Conservation (phyloP, 441 rosid species). For the Jatropha multifida region DNA sequence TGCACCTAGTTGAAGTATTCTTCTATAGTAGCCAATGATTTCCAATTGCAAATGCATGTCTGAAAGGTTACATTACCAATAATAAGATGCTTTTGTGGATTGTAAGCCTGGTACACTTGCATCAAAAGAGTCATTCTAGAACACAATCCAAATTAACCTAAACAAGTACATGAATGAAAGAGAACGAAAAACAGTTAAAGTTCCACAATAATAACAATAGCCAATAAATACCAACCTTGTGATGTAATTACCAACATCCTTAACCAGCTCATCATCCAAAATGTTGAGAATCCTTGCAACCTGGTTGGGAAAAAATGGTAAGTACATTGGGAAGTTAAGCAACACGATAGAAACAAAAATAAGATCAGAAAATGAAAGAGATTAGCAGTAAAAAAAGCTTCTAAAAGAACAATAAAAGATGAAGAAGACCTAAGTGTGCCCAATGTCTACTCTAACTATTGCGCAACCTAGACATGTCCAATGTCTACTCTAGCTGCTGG, state of each 20-base stretch:
- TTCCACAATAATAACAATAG: conserved; percentile 12
- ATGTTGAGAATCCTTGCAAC: conserved; percentile 80
- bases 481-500: neutral
- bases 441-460: neutral
- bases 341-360: conserved; percentile 1
- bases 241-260: conserved; percentile 75
- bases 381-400: neutral
- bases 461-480: neutral
- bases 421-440: neutral
- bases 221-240: conserved; percentile 51
- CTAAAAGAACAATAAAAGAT: neutral
- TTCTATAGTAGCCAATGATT: neutral
- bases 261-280: conserved; percentile 70
- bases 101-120: neutral
- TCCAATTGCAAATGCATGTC: neutral
- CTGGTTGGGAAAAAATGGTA: conserved; percentile 34
- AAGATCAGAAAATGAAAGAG: neutral
- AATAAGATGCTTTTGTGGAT: neutral
- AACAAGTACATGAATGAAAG: conserved; percentile 6
- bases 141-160: conserved; percentile 4
- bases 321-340: neutral
- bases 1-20: neutral
- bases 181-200: neutral
- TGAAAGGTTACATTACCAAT: neutral
- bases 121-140: neutral